Conservation (phyloP, 1,139 yeast species). For the Lodderomyces margitis region DNA sequence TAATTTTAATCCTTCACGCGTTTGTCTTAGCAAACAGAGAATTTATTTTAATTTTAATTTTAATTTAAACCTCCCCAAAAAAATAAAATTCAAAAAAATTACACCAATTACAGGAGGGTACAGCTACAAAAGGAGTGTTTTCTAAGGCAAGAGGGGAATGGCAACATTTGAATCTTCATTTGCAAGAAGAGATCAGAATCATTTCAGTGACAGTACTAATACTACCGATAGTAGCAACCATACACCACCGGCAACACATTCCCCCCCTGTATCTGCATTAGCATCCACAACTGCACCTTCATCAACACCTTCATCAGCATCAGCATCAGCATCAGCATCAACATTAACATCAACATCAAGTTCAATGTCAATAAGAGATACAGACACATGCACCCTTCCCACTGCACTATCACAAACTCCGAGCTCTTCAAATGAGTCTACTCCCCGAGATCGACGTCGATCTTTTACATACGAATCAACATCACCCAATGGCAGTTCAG, state of each 20-base stretch:
- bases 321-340: conserved; percentile 3
- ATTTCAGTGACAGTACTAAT: too few relatives aligned
- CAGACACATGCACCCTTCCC: background rate
- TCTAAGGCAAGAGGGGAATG: background rate
- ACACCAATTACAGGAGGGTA: too few relatives aligned
- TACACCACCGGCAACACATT: background rate
- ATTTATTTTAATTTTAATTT: too few relatives aligned
- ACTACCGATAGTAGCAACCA: background rate
- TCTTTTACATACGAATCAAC: conserved; percentile 12
- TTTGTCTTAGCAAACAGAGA: too few relatives aligned
- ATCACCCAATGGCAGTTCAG: background rate
- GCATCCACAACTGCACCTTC: background rate
- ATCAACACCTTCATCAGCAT: background rate
- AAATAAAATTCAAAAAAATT: too few relatives aligned
- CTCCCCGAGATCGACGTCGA: conserved; percentile 10
- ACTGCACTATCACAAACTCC: background rate
- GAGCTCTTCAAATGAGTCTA: background rate
- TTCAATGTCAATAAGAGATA: background rate
- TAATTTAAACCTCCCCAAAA: background rate
- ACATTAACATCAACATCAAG: conserved; percentile 9
- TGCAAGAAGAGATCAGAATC: background rate
- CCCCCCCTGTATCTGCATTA: background rate
- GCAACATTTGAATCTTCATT: background rate
- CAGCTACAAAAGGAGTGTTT: too few relatives aligned
- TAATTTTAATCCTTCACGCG: too few relatives aligned